A percentile compares a stretch with the other conserved stretches of the same genome.
Evolutionary conservation across 2,329 filamentous ascomycete genomes (phyloP).

Genomic region (Eutypella sp.): DNA sequence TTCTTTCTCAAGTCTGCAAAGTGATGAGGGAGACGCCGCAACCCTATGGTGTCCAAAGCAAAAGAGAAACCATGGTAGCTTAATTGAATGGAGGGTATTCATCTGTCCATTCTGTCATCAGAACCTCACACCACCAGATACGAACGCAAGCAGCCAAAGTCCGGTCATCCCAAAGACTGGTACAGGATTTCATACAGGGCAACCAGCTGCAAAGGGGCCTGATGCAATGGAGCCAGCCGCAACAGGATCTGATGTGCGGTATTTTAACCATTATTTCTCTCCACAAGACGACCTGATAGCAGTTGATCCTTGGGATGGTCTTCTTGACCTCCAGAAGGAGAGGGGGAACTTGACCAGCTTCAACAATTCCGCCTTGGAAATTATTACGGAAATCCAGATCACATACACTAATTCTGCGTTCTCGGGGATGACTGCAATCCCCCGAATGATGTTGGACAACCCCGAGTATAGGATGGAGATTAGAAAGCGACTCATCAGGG

Average conservation of each 20-base stretch:
- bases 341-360: neutral
- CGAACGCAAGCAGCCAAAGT: neutral
- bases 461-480: neutral
- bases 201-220: too few species aligned
- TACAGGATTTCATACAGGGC: too few species aligned
- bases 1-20: too few species aligned
- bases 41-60: neutral
- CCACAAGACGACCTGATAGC: neutral
- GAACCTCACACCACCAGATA: neutral
- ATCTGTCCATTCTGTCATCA: neutral
- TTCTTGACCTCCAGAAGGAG: neutral
- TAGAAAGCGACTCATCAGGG: neutral
- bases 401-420: neutral
- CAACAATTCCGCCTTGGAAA: neutral
- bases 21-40: too few species aligned
- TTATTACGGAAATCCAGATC: neutral
- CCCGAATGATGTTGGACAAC: neutral
- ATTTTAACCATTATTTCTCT: neutral
- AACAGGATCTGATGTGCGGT: neutral
- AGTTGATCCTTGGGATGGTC: neutral
- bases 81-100: neutral
- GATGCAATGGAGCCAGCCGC: neutral
- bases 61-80: neutral
- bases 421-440: neutral
- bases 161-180: neutral